These are phyloP conservation scores for Pythium dissimile DNA, from an alignment of 352 stramenopile genomes.

Conservation along the genomic window DNA sequence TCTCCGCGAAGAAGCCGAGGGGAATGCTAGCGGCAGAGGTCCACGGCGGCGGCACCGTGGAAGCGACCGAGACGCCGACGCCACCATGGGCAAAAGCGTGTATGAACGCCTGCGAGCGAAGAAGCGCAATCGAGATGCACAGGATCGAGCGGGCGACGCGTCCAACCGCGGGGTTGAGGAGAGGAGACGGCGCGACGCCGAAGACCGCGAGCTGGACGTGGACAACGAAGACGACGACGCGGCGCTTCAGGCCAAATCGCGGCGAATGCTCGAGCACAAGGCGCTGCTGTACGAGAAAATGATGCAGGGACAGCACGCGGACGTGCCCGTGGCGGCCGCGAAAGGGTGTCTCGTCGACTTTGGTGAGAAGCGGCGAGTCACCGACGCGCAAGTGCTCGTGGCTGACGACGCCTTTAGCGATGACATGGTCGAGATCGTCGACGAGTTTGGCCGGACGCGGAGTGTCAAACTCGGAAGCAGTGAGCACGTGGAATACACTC, in stretches of 20 bases:
- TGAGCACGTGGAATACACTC: conserved; percentile 27
- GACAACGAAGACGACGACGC: conserved; percentile 60
- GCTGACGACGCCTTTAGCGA: neutral
- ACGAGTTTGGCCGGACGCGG: conserved; percentile 62
- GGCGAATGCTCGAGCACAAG: conserved; percentile 63
- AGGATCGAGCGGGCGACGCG: conserved; percentile 22
- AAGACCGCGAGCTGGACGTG: conserved; percentile 34
- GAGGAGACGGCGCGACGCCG: conserved; percentile 49
- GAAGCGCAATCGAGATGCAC: conserved; percentile 11
- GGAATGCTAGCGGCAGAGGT: conserved; percentile 16
- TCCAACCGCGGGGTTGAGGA: conserved; percentile 67
- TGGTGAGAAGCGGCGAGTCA: conserved; percentile 38
- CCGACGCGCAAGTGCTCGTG: conserved; percentile 19
- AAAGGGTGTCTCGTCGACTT: conserved; percentile 74
- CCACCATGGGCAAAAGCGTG: conserved; percentile 9
- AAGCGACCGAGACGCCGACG: neutral
- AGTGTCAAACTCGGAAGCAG: conserved; percentile 35
- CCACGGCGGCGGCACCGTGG: conserved; percentile 5
- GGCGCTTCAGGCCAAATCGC: conserved; percentile 53
- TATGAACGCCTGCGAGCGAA: conserved; percentile 51
- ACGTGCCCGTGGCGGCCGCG: conserved; percentile 4
- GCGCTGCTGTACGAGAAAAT: conserved; percentile 76
- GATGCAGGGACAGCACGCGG: conserved; percentile 27
- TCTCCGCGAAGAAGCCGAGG: conserved; percentile 22
- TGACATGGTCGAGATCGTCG: conserved; percentile 36